These are phyloP conservation scores for Telopea speciosissima DNA, from an alignment of 177 flowering plant genomes.

Conservation along the genomic window DNA sequence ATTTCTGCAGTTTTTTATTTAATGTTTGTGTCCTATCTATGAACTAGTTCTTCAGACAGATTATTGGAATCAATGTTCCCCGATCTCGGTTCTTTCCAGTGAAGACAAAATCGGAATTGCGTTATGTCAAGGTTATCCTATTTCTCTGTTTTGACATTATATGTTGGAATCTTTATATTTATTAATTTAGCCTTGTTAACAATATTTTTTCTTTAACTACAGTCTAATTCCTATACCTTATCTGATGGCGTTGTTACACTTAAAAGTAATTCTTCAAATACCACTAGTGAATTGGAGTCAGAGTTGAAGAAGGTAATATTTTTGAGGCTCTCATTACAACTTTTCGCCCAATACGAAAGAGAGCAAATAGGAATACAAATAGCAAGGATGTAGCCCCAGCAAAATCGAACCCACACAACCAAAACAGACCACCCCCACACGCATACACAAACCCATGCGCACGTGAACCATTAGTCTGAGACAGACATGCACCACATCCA, in stretches of 20 bases:
- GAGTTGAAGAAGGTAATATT: slow-evolving; percentile 85
- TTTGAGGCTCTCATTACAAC: not conserved
- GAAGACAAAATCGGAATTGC: slow-evolving; percentile 93
- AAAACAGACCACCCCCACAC: too few relatives aligned
- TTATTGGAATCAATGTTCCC: slow-evolving; percentile 92
- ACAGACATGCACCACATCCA: too few relatives aligned
- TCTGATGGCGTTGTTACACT: slow-evolving; percentile 67
- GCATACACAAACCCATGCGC: too few relatives aligned
- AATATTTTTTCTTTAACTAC: slow-evolving; percentile 12
- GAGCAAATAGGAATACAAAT: too few relatives aligned
- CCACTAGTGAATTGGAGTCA: slow-evolving; percentile 86
- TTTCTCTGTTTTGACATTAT: not conserved
- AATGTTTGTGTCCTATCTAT: slow-evolving; percentile 6
- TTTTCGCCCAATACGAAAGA: too few relatives aligned
- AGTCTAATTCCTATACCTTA: slow-evolving; percentile 94
- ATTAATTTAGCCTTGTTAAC: slow-evolving; percentile 4
- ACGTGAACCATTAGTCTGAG: too few relatives aligned
- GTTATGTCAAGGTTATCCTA: slow-evolving; percentile 76
- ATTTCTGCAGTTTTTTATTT: slow-evolving; percentile 6
- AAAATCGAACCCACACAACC: too few relatives aligned
- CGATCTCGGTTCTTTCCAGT: slow-evolving; percentile 95
- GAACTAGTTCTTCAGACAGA: slow-evolving; percentile 78
- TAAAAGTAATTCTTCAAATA: slow-evolving; percentile 71
- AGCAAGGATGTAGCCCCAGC: too few relatives aligned
- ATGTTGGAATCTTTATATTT: not conserved